These are phyloP conservation scores for Zygosaccharomyces sapae DNA, from an alignment of 1,139 yeast species.

Conservation along the genomic window DNA sequence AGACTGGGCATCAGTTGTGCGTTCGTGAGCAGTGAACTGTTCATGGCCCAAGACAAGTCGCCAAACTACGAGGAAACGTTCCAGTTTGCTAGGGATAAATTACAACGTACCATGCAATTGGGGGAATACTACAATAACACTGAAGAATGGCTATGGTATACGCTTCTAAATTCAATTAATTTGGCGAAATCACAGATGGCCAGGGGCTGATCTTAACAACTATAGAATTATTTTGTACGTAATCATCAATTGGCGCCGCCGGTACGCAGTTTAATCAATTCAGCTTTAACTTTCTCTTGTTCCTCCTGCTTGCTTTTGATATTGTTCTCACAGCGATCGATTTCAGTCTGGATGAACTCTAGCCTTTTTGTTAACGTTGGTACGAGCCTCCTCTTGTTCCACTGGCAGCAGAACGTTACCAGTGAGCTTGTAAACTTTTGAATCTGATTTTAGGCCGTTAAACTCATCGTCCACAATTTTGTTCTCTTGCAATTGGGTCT, in stretches of 20 bases:
- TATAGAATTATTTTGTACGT: neutral
- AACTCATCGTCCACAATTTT: slow-evolving; percentile 86
- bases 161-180: slow-evolving; percentile 61
- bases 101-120: slow-evolving; percentile 49
- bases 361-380: slow-evolving; percentile 83
- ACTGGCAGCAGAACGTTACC: slow-evolving; percentile 93
- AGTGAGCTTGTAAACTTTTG: slow-evolving; percentile 79
- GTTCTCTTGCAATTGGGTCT: slow-evolving; percentile 84
- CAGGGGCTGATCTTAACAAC: slow-evolving; percentile 46
- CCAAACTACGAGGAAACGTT: slow-evolving; percentile 51
- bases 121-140: slow-evolving; percentile 59
- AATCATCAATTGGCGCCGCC: neutral
- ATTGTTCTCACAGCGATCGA: slow-evolving; percentile 60
- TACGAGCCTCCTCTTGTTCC: slow-evolving; percentile 72
- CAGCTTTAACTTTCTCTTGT: slow-evolving; percentile 48
- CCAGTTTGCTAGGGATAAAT: slow-evolving; percentile 59
- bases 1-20: slow-evolving; percentile 65
- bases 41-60: slow-evolving; percentile 76
- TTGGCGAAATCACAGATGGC: slow-evolving; percentile 64
- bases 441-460: slow-evolving; percentile 50
- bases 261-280: slow-evolving; percentile 38
- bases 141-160: slow-evolving; percentile 74
- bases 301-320: slow-evolving; percentile 50
- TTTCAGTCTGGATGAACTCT: slow-evolving; percentile 78
- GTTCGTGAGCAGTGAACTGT: slow-evolving; percentile 70